These are phyloP conservation scores for Davidsoniella australis DNA, from an alignment of 2,329 filamentous ascomycete genomes.

Conservation along the genomic window DNA sequence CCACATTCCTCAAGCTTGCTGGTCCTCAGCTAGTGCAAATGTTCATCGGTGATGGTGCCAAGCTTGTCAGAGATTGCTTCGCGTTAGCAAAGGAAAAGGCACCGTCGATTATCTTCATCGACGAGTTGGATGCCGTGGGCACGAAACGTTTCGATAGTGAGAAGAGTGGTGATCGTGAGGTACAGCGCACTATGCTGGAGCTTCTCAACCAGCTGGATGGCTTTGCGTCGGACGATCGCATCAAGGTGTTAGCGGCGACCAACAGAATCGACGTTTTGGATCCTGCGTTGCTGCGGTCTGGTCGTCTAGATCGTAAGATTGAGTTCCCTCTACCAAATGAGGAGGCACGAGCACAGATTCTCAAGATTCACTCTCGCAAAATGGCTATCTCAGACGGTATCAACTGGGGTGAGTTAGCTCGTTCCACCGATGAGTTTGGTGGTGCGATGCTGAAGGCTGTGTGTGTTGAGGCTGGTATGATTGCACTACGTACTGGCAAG, in stretches of 20 bases:
- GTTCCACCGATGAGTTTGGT: conserved; percentile 96
- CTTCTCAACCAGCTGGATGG: conserved; percentile 96
- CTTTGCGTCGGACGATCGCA: conserved; percentile 89
- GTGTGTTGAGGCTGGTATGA: conserved; percentile 98
- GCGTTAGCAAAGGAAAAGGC: conserved; percentile 97
- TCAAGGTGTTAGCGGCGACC: conserved; percentile 89
- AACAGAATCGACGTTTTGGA: conserved; percentile 91
- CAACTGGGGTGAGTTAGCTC: conserved; percentile 90
- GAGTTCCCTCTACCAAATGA: conserved; percentile 97
- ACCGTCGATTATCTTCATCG: conserved; percentile 97
- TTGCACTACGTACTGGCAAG: conserved; percentile 83
- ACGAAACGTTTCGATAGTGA: conserved; percentile 98
- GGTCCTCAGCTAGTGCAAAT: conserved; percentile 97
- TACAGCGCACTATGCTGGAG: conserved; percentile 97
- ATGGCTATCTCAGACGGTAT: conserved; percentile 89
- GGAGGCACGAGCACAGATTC: conserved; percentile 88
- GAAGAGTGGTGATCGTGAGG: conserved; percentile 93
- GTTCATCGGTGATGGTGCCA: conserved; percentile 98
- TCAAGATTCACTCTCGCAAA: conserved; percentile 94
- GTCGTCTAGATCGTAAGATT: conserved; percentile 89
- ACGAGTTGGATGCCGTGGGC: conserved; percentile 94
- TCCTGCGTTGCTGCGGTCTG: conserved; percentile 76
- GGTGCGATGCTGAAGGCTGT: conserved; percentile 96
- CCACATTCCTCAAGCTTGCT: conserved; percentile 95
- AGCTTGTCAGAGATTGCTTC: conserved; percentile 93